Percentiles rank a stretch among this genome's conserved stretches.
These are phyloP conservation scores for Phaeoacremonium minimum DNA, from an alignment of 2,329 filamentous ascomycete genomes.

Conservation along the genomic window DNA sequence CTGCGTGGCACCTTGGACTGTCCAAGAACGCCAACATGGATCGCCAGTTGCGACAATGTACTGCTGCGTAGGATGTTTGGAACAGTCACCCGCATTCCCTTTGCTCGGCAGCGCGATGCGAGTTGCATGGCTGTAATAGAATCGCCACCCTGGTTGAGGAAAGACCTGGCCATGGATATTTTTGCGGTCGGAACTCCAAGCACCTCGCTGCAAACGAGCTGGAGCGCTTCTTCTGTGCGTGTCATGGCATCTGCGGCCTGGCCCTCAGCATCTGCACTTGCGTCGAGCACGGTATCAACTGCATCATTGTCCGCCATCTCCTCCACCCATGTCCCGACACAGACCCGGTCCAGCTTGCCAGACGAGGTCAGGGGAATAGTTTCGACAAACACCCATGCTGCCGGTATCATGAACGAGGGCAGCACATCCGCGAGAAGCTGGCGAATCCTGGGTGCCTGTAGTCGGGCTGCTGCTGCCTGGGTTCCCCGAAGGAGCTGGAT, in stretches of 20 bases:
- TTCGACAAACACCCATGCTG: conserved; percentile 19
- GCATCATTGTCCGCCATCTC: conserved; percentile 22
- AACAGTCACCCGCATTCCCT: conserved; percentile 29
- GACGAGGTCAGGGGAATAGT: conserved; percentile 19
- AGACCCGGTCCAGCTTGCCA: conserved; percentile 27
- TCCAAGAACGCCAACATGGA: conserved; percentile 3
- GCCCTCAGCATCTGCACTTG: too few relatives aligned
- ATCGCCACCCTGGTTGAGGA: conserved; percentile 37
- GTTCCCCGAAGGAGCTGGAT: too few relatives aligned
- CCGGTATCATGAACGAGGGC: conserved; percentile 29
- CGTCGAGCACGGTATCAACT: too few relatives aligned
- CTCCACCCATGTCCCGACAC: conserved; percentile 37
- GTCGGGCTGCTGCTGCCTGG: too few relatives aligned
- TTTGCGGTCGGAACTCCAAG: conserved; percentile 11
- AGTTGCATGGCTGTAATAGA: conserved; percentile 38
- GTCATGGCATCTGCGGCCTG: neutral
- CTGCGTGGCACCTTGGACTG: conserved; percentile 9
- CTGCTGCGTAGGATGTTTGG: conserved; percentile 27
- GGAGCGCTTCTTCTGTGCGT: too few relatives aligned
- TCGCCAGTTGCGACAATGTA: conserved; percentile 10
- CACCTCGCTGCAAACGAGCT: too few relatives aligned
- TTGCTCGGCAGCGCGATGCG: conserved; percentile 29
- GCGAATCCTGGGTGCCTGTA: too few relatives aligned
- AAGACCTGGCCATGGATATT: conserved; percentile 10
- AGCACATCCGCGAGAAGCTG: conserved; percentile 27